Conservation (phyloP, 2,329 filamentous ascomycete species). For the Claviceps africana region DNA sequence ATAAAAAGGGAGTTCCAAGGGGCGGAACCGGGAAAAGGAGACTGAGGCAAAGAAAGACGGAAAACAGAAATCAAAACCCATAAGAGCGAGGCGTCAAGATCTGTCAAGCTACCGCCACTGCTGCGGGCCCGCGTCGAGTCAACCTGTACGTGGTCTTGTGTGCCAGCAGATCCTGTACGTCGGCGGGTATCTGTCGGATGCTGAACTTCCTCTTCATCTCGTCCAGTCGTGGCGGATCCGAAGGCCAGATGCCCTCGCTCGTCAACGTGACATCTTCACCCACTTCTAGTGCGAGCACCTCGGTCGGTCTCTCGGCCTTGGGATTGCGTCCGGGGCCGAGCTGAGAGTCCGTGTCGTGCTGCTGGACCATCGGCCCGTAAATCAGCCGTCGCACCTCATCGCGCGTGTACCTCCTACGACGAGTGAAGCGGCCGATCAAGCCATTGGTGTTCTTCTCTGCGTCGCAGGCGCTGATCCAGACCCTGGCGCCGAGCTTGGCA, state of each 20-base stretch:
- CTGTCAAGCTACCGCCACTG: neutral
- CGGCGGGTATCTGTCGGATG: neutral
- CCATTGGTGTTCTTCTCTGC: slow-evolving; percentile 37
- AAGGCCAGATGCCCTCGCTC: slow-evolving; percentile 23
- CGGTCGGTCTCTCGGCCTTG: slow-evolving; percentile 16
- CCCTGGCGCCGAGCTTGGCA: slow-evolving; percentile 5
- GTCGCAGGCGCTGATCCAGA: slow-evolving; percentile 31
- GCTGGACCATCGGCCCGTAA: slow-evolving; percentile 2
- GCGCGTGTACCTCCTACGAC: slow-evolving; percentile 27
- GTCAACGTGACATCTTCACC: slow-evolving; percentile 30
- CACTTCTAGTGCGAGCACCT: slow-evolving; percentile 26
- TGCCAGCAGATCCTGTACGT: neutral
- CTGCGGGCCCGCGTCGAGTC: neutral
- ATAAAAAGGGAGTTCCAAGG: neutral
- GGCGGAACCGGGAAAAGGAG: no score
- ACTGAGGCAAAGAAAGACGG: neutral
- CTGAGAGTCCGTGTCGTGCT: neutral
- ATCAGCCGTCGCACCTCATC: slow-evolving; percentile 30
- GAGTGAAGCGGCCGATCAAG: slow-evolving; percentile 34
- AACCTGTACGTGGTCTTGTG: neutral
- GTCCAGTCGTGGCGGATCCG: neutral
- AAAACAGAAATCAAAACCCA: neutral
- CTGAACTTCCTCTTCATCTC: neutral
- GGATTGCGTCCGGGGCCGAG: slow-evolving; percentile 5
- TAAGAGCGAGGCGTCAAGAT: no score